A percentile compares a stretch with the other conserved stretches of the same genome.
Evolutionary conservation across 805 yeast genomes (phyloP).

Genomic region (Candida ovalis): DNA sequence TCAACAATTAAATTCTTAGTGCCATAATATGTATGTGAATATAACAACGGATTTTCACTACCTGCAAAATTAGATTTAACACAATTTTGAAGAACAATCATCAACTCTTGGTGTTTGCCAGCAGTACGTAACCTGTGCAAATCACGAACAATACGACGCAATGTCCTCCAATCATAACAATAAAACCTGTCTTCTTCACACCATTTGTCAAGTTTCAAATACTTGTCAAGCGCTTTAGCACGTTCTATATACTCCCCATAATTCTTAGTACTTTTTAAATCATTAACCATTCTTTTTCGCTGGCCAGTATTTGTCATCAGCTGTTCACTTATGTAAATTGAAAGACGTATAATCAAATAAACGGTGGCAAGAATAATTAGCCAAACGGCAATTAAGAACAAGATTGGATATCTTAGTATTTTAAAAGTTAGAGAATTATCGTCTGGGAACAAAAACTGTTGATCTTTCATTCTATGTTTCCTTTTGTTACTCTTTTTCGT

Average conservation of each 20-base stretch:
- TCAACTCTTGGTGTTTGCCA: constrained; percentile 41
- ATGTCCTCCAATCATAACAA: constrained; percentile 64
- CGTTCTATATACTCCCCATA: constrained; percentile 62
- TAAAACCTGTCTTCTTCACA: constrained; percentile 54
- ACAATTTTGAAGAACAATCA: constrained; percentile 59
- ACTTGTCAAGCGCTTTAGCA: constrained; percentile 55
- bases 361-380: constrained; percentile 42
- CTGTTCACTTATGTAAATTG: constrained; percentile 62
- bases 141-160: constrained; percentile 44
- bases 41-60: constrained; percentile 64
- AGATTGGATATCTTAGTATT: constrained; percentile 63
- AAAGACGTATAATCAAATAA: constrained; percentile 52
- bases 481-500: constrained; percentile 3
- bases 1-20: constrained; percentile 58
- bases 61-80: constrained; percentile 75
- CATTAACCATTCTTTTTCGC: constrained; percentile 44
- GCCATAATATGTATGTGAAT: constrained; percentile 73
- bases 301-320: constrained; percentile 58
- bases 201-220: constrained; percentile 63
- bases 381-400: constrained; percentile 53
- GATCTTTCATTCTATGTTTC: not conserved
- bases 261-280: constrained; percentile 43
- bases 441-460: constrained; percentile 10
- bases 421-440: constrained; percentile 34
- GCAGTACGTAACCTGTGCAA: constrained; percentile 34